Evolutionary conservation across 139 green algal genomes (phyloP).

Genomic region (Coccomyxa sp.): DNA sequence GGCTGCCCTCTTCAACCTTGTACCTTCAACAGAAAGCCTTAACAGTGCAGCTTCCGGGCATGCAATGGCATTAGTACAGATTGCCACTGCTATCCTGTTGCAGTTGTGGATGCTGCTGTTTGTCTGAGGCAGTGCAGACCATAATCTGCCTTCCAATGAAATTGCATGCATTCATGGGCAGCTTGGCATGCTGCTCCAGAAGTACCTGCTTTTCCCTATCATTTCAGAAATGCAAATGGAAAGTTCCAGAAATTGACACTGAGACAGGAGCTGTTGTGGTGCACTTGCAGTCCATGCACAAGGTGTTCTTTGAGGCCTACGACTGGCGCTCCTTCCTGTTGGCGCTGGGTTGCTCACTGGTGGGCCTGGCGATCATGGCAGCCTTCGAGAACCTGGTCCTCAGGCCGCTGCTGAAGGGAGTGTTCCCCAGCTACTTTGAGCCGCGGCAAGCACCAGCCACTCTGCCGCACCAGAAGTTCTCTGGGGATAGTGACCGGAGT

Average conservation of each 20-base stretch:
- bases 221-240: not conserved
- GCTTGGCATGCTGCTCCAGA: too few species aligned
- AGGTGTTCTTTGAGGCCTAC: constrained; percentile 28
- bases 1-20: not conserved
- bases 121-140: too few species aligned
- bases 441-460: not conserved
- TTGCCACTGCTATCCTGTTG: not conserved
- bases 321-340: constrained; percentile 46
- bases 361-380: constrained; percentile 4
- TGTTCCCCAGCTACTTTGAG: not conserved
- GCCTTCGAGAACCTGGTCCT: not conserved
- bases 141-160: too few species aligned
- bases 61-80: not conserved
- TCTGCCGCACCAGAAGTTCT: not conserved
- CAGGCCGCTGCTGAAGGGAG: not conserved
- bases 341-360: constrained; percentile 26
- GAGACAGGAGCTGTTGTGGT: not conserved
- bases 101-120: not conserved
- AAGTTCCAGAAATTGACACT: not conserved
- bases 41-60: not conserved
- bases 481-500: too few species aligned
- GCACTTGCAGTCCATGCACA: not conserved
- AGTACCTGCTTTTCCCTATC: too few species aligned
- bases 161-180: too few species aligned
- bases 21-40: not conserved